Conservation (phyloP, 257 asterid genomes). For the Nicotiana tabacum region DNA sequence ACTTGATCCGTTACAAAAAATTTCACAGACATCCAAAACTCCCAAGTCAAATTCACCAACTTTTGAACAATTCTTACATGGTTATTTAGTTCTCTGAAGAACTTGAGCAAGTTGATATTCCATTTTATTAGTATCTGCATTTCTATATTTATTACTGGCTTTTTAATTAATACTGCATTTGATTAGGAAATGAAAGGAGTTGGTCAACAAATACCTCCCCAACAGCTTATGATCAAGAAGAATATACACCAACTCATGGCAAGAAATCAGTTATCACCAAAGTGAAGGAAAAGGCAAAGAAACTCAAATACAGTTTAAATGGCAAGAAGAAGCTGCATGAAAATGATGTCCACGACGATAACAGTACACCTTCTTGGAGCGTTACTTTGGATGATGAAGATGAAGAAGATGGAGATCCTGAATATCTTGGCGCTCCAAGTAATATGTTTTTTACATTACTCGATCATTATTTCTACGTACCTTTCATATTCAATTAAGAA, state of each 20-base stretch:
- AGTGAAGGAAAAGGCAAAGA: conserved; percentile 88
- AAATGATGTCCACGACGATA: conserved; percentile 22
- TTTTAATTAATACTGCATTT: background rate
- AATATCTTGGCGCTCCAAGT: conserved; percentile 98
- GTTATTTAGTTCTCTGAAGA: conserved; percentile 22
- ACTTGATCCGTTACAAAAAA: conserved; percentile 6
- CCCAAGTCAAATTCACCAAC: conserved; percentile 41
- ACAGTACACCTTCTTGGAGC: conserved; percentile 37
- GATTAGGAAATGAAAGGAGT: conserved; percentile 35
- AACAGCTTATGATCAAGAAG: conserved; percentile 43
- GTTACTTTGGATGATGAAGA: conserved; percentile 36
- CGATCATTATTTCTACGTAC: background rate
- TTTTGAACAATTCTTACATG: conserved; percentile 59
- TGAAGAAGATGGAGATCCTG: conserved; percentile 57
- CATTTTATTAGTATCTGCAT: background rate
- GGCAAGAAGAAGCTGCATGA: conserved; percentile 42
- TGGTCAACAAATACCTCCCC: conserved; percentile 35
- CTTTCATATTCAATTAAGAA: background rate
- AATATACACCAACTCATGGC: conserved; percentile 16
- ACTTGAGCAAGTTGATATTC: background rate
- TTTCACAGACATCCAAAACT: conserved; percentile 25
- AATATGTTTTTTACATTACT: conserved; percentile 6
- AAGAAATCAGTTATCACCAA: conserved; percentile 66
- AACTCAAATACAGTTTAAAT: conserved; percentile 52
- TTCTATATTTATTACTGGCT: background rate